Percentiles rank a stretch among this genome's conserved stretches.
Conservation (phyloP, 371 early-diverging fungal genomes). For the Apophysomyces trapeziformis region DNA sequence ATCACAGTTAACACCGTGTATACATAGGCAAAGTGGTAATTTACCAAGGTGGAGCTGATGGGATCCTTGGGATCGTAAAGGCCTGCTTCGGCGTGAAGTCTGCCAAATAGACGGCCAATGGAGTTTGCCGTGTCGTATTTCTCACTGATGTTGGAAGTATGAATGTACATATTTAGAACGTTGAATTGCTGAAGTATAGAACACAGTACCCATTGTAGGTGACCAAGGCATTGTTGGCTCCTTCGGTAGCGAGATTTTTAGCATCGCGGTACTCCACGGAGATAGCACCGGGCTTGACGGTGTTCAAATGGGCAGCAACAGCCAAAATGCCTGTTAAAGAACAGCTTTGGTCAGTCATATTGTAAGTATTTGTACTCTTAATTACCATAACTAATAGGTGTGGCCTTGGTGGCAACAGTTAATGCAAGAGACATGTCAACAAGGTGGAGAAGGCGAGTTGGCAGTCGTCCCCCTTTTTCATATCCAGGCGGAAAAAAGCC, state of each 20-base stretch:
- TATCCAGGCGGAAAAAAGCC: not conserved
- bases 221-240: conserved; percentile 36
- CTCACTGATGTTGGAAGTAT: conserved; percentile 28
- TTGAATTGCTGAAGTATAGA: not conserved
- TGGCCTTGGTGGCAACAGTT: conserved; percentile 48
- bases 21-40: not conserved
- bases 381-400: conserved; percentile 42
- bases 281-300: conserved; percentile 43
- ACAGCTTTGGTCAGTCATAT: not conserved
- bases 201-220: conserved; percentile 44
- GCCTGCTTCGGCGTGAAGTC: conserved; percentile 42
- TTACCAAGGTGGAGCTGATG: conserved; percentile 48
- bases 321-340: conserved; percentile 37
- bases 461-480: not conserved
- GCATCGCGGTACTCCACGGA: conserved; percentile 45
- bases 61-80: conserved; percentile 47
- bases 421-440: conserved; percentile 30
- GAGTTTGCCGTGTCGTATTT: conserved; percentile 48
- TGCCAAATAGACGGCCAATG: conserved; percentile 46
- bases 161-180: not conserved
- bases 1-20: not conserved
- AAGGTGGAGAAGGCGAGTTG: not conserved
- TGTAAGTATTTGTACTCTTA: not conserved
- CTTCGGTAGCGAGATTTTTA: conserved; percentile 42
- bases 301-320: conserved; percentile 43